Conservation (phyloP, 805 yeast genomes). For the Barnettozyma californica region DNA sequence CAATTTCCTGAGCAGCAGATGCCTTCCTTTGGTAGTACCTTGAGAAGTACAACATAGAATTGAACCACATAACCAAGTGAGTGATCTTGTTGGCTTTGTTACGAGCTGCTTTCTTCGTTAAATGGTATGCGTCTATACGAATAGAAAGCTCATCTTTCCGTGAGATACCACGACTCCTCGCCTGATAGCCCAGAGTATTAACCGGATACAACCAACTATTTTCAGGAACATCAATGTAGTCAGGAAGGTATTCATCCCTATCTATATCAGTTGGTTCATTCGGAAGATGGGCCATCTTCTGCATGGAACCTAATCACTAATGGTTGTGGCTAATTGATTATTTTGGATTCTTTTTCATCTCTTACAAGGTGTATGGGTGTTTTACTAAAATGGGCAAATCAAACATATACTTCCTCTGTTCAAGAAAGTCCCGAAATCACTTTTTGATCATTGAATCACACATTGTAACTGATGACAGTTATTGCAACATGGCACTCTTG, state of each 20-base stretch:
- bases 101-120: neutral
- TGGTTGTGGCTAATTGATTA: no score
- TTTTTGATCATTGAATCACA: no score
- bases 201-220: slow-evolving; percentile 21
- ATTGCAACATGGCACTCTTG: no score
- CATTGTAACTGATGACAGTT: no score
- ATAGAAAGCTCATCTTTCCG: slow-evolving; percentile 1
- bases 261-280: neutral
- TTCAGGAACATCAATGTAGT: slow-evolving; percentile 13
- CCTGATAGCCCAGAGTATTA: neutral
- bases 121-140: neutral
- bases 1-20: slow-evolving; percentile 3
- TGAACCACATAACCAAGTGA: slow-evolving; percentile 6
- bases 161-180: neutral
- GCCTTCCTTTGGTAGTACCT: slow-evolving; percentile 21
- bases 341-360: no score
- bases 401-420: no score
- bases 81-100: neutral
- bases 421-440: no score
- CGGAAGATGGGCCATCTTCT: neutral
- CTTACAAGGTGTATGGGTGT: no score
- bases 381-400: no score
- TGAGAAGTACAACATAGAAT: slow-evolving; percentile 12
- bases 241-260: slow-evolving; percentile 17
- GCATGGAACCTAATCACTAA: no score